phyloP scores from a whole-genome alignment of 495 filamentous ascomycete species.

The Aspergillus kassunensis region DNA sequence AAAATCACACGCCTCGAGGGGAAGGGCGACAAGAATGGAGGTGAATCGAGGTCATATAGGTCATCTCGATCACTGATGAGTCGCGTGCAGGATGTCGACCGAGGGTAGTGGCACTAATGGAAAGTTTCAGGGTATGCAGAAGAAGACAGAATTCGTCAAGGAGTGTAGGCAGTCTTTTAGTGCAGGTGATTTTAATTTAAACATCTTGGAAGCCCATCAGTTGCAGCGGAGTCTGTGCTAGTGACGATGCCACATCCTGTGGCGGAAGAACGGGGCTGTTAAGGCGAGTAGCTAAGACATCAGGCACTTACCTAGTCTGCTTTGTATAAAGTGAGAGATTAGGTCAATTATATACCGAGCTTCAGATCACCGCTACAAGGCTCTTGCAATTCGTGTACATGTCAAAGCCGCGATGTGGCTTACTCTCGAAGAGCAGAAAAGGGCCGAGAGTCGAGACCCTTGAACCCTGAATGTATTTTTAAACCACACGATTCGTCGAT shows the following conservation, averaged over 20 bases:
- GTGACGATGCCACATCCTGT: neutral
- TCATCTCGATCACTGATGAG: neutral
- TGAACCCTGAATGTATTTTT: too few species aligned
- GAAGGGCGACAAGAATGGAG: slow-evolving; percentile 1
- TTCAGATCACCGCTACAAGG: too few species aligned
- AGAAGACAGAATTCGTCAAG: neutral
- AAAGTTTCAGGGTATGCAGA: too few species aligned
- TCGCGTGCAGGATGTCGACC: neutral
- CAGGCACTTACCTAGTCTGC: too few species aligned
- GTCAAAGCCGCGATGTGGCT: too few species aligned
- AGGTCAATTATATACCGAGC: too few species aligned
- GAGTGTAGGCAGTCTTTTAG: neutral
- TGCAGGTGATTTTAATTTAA: neutral
- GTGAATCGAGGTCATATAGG: neutral
- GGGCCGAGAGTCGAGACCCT: too few species aligned
- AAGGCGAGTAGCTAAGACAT: neutral
- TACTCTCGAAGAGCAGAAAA: too few species aligned
- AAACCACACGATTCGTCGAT: too few species aligned
- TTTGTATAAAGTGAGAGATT: too few species aligned
- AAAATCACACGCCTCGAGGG: neutral
- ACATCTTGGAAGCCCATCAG: neutral
- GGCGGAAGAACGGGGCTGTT: neutral
- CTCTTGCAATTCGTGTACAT: too few species aligned
- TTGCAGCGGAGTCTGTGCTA: neutral
- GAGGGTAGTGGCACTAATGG: too few species aligned